Base-by-base conservation (phyloP, 2,329 filamentous ascomycete genomes). In the Epichloe aotearoae region DNA sequence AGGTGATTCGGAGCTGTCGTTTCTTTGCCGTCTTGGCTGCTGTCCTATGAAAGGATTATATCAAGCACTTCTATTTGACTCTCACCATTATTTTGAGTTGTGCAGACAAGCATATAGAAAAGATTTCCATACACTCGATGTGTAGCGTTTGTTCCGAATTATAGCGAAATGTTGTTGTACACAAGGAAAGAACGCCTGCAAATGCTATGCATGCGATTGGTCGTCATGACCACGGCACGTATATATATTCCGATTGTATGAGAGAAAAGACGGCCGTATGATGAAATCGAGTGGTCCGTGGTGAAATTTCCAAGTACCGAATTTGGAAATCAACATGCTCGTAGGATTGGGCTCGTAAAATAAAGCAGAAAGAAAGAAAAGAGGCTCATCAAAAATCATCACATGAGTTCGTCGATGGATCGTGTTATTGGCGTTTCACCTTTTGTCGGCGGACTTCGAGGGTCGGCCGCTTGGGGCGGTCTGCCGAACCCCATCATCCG, bases 401-500 rank as follows among this genome's bases (percentile, higher is more conserved):
- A 89, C 66, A 90, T 71, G 48, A 88, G 72, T 60, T 89, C 85
- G 63, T 87, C 83, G 59, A 91, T 91, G 52, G 83, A 89, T 51
- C 86, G 75, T 48, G 82, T 80, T 54, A 91, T 89, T 3, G 86
- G 84, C 52, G 80, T 81, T 63, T 85, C 83, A 39, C 86, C 85
- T 59, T 78, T 80, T 12, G 83, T 86, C 0, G 84, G 83, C 15
- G 86, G 86, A 62, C 85, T 89, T 58, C 86, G 72, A 14, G 86
- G 86, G 61, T 90, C 84, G 14, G 72, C 73, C 11, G 72, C 66
- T 54, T 76, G 73, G 3, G 69, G 58, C 11, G 76, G 76, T 38
- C 73, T 70, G 43, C 70, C 72, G 55, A 79, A 79, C 2, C 74
- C 43, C 19, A 53, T 42, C 23, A 52, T 50, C 11, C 73, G 69